Conservation (phyloP, 2,329 filamentous ascomycete species). For the Ceratocystis ficicola region DNA sequence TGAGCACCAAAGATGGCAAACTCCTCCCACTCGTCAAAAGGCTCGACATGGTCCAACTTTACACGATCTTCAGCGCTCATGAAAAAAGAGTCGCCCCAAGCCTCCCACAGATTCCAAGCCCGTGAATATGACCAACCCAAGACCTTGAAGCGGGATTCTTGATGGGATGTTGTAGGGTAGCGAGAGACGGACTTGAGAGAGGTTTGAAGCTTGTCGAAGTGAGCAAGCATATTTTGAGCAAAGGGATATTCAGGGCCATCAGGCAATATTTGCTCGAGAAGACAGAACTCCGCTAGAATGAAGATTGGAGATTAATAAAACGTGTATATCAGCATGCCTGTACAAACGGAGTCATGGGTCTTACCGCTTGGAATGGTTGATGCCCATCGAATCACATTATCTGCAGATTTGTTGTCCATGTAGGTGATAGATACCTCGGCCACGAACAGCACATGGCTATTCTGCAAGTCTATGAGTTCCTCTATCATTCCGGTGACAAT, state of each 20-base stretch:
- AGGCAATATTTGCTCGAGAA: constrained; percentile 77
- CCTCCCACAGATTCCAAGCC: constrained; percentile 63
- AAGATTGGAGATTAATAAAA: constrained; percentile 25
- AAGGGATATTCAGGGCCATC: constrained; percentile 70
- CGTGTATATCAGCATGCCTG: not conserved
- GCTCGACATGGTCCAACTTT: constrained; percentile 57
- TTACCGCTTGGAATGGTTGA: constrained; percentile 54
- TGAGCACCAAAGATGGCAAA: constrained; percentile 75
- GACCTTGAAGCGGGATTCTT: constrained; percentile 53
- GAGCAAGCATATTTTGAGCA: constrained; percentile 69
- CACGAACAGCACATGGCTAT: constrained; percentile 60
- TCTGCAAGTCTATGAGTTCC: constrained; percentile 43
- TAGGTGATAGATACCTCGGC: constrained; percentile 89
- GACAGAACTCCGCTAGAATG: constrained; percentile 60
- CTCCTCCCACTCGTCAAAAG: constrained; percentile 95
- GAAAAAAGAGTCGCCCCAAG: constrained; percentile 63
- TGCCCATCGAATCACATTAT: constrained; percentile 69
- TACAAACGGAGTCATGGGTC: constrained; percentile 20
- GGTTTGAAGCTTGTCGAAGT: constrained; percentile 71
- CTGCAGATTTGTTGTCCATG: constrained; percentile 62
- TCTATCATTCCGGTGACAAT: constrained; percentile 49
- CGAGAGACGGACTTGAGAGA: constrained; percentile 60
- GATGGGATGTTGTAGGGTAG: constrained; percentile 55
- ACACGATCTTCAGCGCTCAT: constrained; percentile 47
- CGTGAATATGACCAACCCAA: constrained; percentile 56